Conservation (phyloP, 805 yeast species). For the Wickerhamiella kazuoi region DNA sequence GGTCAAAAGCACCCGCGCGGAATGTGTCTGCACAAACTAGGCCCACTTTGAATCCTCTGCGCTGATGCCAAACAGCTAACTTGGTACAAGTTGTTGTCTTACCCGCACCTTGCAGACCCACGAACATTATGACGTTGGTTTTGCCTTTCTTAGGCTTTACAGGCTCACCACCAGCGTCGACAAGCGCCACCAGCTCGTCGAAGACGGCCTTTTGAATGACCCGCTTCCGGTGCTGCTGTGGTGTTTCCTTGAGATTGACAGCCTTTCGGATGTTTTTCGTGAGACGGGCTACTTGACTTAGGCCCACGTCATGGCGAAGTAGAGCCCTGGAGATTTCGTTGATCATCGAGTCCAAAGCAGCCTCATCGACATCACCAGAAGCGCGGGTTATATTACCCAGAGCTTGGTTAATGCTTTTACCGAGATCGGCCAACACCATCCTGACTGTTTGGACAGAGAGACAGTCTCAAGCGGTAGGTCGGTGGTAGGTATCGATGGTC, state of each 20-base stretch:
- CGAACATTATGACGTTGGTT: conserved; percentile 80
- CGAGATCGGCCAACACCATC: conserved; percentile 70
- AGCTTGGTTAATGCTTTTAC: conserved; percentile 59
- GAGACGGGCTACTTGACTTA: conserved; percentile 59
- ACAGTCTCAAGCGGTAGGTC: too few species aligned
- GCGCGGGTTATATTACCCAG: conserved; percentile 45
- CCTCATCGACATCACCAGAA: conserved; percentile 34
- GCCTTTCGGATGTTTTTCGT: conserved; percentile 51
- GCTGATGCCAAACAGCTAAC: conserved; percentile 81
- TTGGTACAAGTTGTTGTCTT: conserved; percentile 96
- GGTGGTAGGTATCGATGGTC: too few species aligned
- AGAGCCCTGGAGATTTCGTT: conserved; percentile 83
- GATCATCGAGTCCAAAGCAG: conserved; percentile 51
- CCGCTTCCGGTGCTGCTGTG: conserved; percentile 52
- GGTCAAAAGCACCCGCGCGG: conserved; percentile 99
- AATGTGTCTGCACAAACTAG: conserved; percentile 97
- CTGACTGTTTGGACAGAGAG: too few species aligned
- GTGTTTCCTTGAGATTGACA: conserved; percentile 35
- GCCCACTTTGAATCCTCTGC: conserved; percentile 88
- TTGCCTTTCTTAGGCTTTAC: conserved; percentile 78
- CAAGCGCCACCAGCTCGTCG: conserved; percentile 76
- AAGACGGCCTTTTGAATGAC: conserved; percentile 79
- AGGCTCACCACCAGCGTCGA: conserved; percentile 42
- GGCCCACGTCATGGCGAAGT: conserved; percentile 85
- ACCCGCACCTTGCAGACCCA: conserved; percentile 97